Base-by-base conservation (phyloP, 2,329 filamentous ascomycete species). In the Hymenoscyphus fructigenus region DNA sequence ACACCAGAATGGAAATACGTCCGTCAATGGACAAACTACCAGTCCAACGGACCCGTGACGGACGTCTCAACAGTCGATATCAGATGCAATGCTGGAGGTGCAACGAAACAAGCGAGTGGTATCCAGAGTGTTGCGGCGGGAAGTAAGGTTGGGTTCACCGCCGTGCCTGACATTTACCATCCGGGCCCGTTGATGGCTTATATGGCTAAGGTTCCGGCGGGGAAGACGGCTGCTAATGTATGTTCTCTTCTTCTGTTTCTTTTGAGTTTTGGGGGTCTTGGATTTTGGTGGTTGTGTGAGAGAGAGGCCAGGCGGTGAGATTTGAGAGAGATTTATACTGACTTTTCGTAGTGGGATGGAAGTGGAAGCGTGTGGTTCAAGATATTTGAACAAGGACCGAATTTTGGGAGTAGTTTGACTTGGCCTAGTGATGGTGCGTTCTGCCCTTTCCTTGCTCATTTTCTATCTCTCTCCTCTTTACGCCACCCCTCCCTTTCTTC, bases 1-100 rank as follows among this genome's bases (percentile, higher is more conserved):
- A 68, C 68, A 2, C 34, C 65, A 4, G 66, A 65, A 4, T 73
- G 72, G 71, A 50, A 70, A 61, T 65, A 69, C 32, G 73, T 74
- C 2, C 68, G 71, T 50, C 67, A 73, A 63, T 73, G 70, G 71
- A 71, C 71, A 1, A 67, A 65, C 38, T 74, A 68, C n/a, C 66
- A 72, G 38, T 68, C 71, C 15, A 69, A 69, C 64, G 38, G 65
- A 36, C 67, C 69, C 57, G 66, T 70, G 67, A 69, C 73, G 53
- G 67, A 66, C 12, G 75, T 80, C 28, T 72, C 77, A 10, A 72
- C 73, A 26, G 75, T 76, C 64, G 77, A 79, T 64, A 78, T 79
- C 66, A 77, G 78, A 65, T 79, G 79, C 56, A 73, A 76, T 63
- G 75, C 76, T 53, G 71, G 78, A 58, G 78, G 75, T 28, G 72